Percentiles rank a stretch among this genome's conserved stretches.
phyloP scores from a whole-genome alignment of 768 basidiomycete species.

The Hericium coralloides region DNA sequence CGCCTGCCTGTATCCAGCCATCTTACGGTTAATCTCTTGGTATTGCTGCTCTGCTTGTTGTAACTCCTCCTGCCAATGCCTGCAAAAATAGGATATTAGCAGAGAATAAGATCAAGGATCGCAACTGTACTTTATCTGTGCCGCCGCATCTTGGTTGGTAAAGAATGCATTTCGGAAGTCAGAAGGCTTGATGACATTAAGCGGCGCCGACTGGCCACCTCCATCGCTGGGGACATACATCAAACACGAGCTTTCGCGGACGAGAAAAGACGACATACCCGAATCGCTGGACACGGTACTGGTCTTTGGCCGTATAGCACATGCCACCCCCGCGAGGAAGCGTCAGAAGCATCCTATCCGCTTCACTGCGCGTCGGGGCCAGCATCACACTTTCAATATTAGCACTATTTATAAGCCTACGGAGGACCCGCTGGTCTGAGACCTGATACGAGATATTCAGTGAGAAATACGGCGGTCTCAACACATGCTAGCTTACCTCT shows the following conservation, averaged over 20 bases:
- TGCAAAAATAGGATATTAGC: conserved; percentile 16
- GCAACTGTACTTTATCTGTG: conserved; percentile 9
- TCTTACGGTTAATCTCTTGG: conserved; percentile 19
- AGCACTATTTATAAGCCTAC: conserved; percentile 69
- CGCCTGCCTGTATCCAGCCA: conserved; percentile 20
- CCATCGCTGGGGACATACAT: conserved; percentile 42
- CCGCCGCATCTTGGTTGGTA: conserved; percentile 5
- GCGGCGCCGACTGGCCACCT: conserved; percentile 45
- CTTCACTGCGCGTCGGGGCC: conserved; percentile 53
- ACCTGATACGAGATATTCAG: conserved; percentile 39
- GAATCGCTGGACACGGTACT: conserved; percentile 55
- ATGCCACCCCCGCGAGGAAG: conserved; percentile 38
- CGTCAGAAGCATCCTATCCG: conserved; percentile 39
- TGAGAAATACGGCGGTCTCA: background rate
- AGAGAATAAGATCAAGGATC: background rate
- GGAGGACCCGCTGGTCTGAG: conserved; percentile 61
- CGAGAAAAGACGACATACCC: conserved; percentile 33
- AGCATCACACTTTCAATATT: conserved; percentile 69
- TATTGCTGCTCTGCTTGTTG: conserved; percentile 30
- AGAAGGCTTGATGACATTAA: conserved; percentile 21
- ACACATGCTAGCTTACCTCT: conserved; percentile 40
- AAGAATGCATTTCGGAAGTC: conserved; percentile 21
- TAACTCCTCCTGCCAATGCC: conserved; percentile 37
- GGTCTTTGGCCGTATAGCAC: conserved; percentile 52
- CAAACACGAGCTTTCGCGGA: background rate